A percentile compares a stretch with the other conserved stretches of the same genome.
phyloP scores from a whole-genome alignment of 108 stramenopile genomes.

The Skeletonema costatum region DNA sequence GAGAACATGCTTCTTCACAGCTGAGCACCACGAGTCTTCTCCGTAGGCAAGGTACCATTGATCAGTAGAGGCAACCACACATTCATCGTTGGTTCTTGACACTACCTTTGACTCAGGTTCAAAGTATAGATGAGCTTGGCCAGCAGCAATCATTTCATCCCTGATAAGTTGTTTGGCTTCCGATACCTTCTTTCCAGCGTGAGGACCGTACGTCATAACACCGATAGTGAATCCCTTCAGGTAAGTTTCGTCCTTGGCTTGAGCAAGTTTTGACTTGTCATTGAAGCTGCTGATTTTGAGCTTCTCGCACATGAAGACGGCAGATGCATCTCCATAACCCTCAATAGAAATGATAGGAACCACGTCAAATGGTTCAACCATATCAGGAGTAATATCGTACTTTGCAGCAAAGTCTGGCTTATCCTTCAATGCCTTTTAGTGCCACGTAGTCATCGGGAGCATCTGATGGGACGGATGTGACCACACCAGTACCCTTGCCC shows the following conservation, averaged over 20 bases:
- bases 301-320: constrained; percentile 94
- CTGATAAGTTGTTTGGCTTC: constrained; percentile 95
- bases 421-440: constrained; percentile 92
- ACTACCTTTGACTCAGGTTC: constrained; percentile 96
- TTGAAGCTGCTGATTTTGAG: constrained; percentile 93
- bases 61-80: constrained; percentile 97
- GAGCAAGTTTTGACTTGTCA: constrained; percentile 93
- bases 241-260: constrained; percentile 96
- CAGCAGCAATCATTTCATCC: constrained; percentile 92
- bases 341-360: constrained; percentile 99
- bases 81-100: constrained; percentile 96
- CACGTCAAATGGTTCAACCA: constrained; percentile 92
- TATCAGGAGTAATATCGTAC: constrained; percentile 92
- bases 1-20: constrained; percentile 87
- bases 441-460: constrained; percentile 98
- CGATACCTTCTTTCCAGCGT: constrained; percentile 92
- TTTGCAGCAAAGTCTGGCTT: constrained; percentile 96
- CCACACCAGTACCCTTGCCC: constrained; percentile 98
- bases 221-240: constrained; percentile 97
- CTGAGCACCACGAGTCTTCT: constrained; percentile 63
- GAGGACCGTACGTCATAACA: constrained; percentile 91
- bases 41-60: constrained; percentile 95
- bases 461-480: constrained; percentile 98
- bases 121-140: constrained; percentile 92
- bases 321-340: constrained; percentile 93